These are phyloP conservation scores for Blastocystis sp. DNA, from an alignment of 352 stramenopile species.

Conservation along the genomic window DNA sequence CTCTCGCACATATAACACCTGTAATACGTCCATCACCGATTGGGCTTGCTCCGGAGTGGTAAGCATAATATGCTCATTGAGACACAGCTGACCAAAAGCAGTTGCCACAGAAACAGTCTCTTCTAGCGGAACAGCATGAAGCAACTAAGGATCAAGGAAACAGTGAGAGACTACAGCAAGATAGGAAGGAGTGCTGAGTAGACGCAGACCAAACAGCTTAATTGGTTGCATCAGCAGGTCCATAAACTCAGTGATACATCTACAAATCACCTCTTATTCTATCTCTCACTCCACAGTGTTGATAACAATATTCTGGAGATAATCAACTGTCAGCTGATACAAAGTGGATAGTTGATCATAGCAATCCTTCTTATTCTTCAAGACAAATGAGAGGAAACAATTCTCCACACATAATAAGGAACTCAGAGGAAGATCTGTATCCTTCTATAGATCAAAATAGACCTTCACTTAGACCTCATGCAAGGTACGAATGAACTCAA, in stretches of 20 bases:
- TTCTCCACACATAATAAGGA: constrained; percentile 70
- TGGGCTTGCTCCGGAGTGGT: constrained; percentile 12
- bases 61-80: neutral
- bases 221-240: constrained; percentile 78
- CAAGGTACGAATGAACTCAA: neutral
- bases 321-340: constrained; percentile 71
- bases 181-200: constrained; percentile 77
- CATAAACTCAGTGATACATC: constrained; percentile 73
- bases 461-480: neutral
- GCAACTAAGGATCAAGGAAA: constrained; percentile 71
- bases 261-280: neutral
- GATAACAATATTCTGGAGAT: neutral
- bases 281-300: neutral
- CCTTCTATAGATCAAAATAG: constrained; percentile 10
- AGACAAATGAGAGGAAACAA: neutral
- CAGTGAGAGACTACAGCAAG: constrained; percentile 75
- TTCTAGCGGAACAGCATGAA: neutral
- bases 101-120: neutral
- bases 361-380: constrained; percentile 72
- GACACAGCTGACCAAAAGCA: constrained; percentile 23
- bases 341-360: constrained; percentile 77
- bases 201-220: constrained; percentile 78
- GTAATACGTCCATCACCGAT: constrained; percentile 10
- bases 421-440: neutral
- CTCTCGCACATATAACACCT: constrained; percentile 13